Conservation (phyloP, 345 rosid species). For the Corchorus olitorius region DNA sequence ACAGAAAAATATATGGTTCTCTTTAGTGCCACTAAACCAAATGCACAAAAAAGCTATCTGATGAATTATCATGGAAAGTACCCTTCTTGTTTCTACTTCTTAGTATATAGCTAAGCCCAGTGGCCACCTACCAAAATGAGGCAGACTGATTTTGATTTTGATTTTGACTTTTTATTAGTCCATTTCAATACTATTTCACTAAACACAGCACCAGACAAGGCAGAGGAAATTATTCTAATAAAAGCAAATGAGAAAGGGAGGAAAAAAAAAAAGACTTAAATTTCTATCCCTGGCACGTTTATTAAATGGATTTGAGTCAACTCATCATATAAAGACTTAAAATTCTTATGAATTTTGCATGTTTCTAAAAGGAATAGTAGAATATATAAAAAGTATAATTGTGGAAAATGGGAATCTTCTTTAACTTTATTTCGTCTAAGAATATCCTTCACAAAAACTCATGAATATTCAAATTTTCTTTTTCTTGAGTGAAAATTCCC, state of each 20-base stretch:
- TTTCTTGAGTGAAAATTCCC: background rate
- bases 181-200: background rate
- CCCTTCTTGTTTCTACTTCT: background rate
- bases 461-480: background rate
- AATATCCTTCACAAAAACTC: no score
- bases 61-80: conserved; percentile 8
- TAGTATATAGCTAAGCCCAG: background rate
- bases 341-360: background rate
- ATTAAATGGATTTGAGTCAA: background rate
- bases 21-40: conserved; percentile 12
- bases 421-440: no score
- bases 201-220: background rate
- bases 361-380: background rate
- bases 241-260: background rate
- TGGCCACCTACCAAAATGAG: background rate
- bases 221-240: background rate
- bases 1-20: conserved; percentile 14
- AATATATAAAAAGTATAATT: background rate
- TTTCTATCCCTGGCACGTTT: background rate
- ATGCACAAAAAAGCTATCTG: background rate
- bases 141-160: no score
- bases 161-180: background rate
- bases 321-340: background rate
- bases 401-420: background rate
- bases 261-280: background rate